Conservation (phyloP, 1,284 basidiomycete species). For the Phellopilus nigrolimitatus region DNA sequence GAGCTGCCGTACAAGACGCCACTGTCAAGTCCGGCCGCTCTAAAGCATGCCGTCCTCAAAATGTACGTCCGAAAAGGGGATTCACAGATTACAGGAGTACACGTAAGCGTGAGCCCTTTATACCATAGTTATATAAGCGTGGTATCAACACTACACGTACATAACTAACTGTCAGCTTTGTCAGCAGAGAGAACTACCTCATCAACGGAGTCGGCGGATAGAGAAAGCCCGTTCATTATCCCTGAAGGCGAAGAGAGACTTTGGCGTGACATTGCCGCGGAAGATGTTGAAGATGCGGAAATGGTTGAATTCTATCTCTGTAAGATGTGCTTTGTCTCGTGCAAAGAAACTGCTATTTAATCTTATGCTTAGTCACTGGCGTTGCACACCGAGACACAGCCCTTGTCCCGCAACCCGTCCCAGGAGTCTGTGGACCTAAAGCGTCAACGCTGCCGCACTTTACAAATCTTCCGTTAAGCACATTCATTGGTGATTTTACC, state of each 20-base stretch:
- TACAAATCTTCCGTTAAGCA: neutral
- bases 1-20: too few species aligned
- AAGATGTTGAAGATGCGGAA: neutral
- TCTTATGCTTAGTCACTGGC: neutral
- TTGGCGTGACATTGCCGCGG: neutral
- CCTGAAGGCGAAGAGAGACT: neutral
- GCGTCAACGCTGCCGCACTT: neutral
- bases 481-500: neutral
- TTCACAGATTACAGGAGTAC: too few species aligned
- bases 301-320: neutral
- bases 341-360: neutral
- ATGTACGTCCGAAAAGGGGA: too few species aligned
- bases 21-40: too few species aligned
- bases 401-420: neutral
- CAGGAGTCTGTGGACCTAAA: neutral
- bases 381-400: neutral
- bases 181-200: too few species aligned
- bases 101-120: too few species aligned
- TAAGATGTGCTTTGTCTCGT: neutral
- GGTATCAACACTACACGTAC: too few species aligned
- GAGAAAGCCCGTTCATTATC: neutral
- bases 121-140: too few species aligned
- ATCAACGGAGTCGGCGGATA: neutral
- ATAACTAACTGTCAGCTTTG: too few species aligned
- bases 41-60: too few species aligned